Percentiles rank a stretch among this genome's conserved stretches.
These are phyloP conservation scores for Nigrospora oryzae DNA, from an alignment of 2,329 filamentous ascomycete species.

Conservation along the genomic window DNA sequence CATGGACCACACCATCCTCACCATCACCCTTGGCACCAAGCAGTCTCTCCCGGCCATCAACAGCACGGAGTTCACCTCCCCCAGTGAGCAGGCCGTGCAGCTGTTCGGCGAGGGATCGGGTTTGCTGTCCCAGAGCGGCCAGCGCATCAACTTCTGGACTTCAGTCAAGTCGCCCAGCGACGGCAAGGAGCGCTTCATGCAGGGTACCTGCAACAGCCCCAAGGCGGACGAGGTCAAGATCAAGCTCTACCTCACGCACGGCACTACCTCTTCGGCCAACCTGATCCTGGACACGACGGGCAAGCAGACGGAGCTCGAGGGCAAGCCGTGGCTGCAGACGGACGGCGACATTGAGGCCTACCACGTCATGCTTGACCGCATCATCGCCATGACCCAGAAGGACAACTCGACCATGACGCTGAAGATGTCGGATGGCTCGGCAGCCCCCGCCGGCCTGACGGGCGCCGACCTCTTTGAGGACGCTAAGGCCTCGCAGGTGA, in stretches of 20 bases:
- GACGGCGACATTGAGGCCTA: slow-evolving; percentile 7
- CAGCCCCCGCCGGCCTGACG: slow-evolving; percentile 4
- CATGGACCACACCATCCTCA: slow-evolving; percentile 18
- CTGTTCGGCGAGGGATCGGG: slow-evolving; percentile 31
- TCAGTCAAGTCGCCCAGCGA: slow-evolving; percentile 22
- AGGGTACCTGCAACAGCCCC: slow-evolving; percentile 7
- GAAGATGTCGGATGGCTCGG: slow-evolving; percentile 5
- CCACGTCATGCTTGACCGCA: slow-evolving; percentile 5
- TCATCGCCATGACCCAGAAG: slow-evolving; percentile 5
- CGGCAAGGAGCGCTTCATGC: slow-evolving; percentile 8
- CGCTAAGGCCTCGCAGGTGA: slow-evolving; percentile 6
- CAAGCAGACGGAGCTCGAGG: slow-evolving; percentile 3
- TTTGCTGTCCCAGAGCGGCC: slow-evolving; percentile 39
- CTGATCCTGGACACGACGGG: slow-evolving; percentile 7
- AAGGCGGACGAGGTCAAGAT: slow-evolving; percentile 6
- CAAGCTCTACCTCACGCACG: slow-evolving; percentile 10
- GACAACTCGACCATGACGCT: slow-evolving; percentile 6
- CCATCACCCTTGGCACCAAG: slow-evolving; percentile 5
- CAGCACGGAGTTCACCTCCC: slow-evolving; percentile 41
- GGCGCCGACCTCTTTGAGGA: slow-evolving; percentile 4
- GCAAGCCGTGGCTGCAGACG: slow-evolving; percentile 7
- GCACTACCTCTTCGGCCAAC: slow-evolving; percentile 7
- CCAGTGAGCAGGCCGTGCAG: slow-evolving; percentile 13
- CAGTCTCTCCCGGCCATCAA: slow-evolving; percentile 12
- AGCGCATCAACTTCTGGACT: slow-evolving; percentile 39